Evolutionary conservation across 2,329 filamentous ascomycete species (phyloP).

Genomic region (Microcyclospora pomicola): DNA sequence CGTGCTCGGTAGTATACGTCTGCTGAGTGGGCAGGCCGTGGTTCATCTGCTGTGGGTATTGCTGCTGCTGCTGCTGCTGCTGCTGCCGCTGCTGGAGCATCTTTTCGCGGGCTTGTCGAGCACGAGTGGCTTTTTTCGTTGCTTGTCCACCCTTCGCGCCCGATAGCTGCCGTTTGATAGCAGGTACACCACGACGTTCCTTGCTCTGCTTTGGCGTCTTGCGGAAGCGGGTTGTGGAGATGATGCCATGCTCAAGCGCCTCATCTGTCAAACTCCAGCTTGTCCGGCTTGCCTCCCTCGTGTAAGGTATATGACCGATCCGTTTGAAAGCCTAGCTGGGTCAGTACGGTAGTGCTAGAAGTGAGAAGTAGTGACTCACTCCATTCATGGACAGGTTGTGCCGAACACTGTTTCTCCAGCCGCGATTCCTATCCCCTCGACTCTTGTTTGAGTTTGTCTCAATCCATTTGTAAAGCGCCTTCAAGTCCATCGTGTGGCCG

Average conservation of each 20-base stretch:
- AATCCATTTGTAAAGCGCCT: conserved; percentile 89
- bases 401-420: conserved; percentile 91
- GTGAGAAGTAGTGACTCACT: conserved; percentile 41
- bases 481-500: conserved; percentile 58
- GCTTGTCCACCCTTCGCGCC: conserved; percentile 34
- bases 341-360: background rate
- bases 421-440: conserved; percentile 40
- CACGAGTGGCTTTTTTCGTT: conserved; percentile 19
- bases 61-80: conserved; percentile 1
- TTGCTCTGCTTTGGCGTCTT: conserved; percentile 33
- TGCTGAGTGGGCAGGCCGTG: conserved; percentile 1
- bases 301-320: conserved; percentile 26
- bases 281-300: background rate
- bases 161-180: conserved; percentile 29
- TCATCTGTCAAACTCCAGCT: conserved; percentile 62
- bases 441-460: conserved; percentile 65
- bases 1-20: background rate
- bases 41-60: conserved; percentile 4
- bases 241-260: conserved; percentile 56
- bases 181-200: conserved; percentile 15
- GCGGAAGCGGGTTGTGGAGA: conserved; percentile 60
- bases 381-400: conserved; percentile 95
- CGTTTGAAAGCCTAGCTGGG: conserved; percentile 11
- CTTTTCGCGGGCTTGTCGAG: conserved; percentile 6
- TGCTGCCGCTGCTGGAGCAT: conserved; percentile 5